Percentiles rank a stretch among this genome's conserved stretches.
Conservation (phyloP, 2,329 filamentous ascomycete species). For the Microdochium paspali region DNA sequence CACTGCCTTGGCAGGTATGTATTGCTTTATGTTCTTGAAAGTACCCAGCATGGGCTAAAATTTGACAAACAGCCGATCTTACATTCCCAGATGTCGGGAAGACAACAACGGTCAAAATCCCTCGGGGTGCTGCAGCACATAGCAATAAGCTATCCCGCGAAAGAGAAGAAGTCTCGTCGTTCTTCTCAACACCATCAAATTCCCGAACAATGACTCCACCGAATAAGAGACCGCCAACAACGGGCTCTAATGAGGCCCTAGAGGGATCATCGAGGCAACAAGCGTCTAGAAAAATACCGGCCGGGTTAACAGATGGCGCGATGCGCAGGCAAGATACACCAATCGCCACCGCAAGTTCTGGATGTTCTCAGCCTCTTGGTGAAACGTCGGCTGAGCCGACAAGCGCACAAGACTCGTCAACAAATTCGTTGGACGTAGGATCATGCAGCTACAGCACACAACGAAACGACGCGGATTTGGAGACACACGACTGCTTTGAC, state of each 20-base stretch:
- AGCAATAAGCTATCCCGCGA: background rate
- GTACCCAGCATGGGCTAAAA: background rate
- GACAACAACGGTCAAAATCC: background rate
- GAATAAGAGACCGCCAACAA: no score
- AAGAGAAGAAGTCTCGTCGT: background rate
- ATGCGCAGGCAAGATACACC: no score
- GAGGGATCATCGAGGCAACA: no score
- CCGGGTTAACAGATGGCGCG: no score
- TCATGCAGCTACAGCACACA: background rate
- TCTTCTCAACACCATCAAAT: background rate
- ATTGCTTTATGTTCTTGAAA: background rate
- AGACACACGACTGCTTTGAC: background rate
- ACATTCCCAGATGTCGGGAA: background rate
- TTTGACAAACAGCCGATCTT: background rate
- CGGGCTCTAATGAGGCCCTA: no score
- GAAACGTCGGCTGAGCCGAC: slow-evolving; percentile 5
- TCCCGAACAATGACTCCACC: no score
- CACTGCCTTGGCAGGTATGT: no score
- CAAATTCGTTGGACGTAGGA: background rate
- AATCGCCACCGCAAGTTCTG: no score
- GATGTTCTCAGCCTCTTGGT: slow-evolving; percentile 2
- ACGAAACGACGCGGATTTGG: background rate
- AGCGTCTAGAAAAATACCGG: no score
- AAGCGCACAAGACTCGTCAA: background rate
- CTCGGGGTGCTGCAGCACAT: background rate